Evolutionary conservation across 176 grass and related monocot genomes (phyloP).

Genomic region (Urochloa ruziziensis): DNA sequence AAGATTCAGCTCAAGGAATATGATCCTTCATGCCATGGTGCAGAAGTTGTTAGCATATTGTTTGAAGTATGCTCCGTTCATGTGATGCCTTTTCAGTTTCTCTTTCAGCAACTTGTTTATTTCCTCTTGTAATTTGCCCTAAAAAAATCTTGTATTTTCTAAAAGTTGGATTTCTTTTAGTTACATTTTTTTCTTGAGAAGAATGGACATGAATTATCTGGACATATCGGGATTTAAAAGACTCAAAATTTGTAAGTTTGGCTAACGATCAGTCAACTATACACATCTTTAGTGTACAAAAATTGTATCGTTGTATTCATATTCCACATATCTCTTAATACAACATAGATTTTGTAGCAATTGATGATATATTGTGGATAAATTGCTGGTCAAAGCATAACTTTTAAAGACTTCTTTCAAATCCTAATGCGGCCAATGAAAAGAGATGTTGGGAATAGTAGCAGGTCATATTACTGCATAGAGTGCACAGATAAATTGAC

Average conservation of each 20-base stretch:
- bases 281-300: background rate
- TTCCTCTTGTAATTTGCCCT: conserved; percentile 26
- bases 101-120: background rate
- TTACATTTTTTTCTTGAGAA: background rate
- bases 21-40: conserved; percentile 48
- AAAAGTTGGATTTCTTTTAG: background rate
- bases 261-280: background rate
- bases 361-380: background rate
- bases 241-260: background rate
- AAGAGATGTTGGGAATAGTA: background rate
- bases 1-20: conserved; percentile 57
- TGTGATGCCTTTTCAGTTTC: background rate
- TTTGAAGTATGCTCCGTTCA: conserved; percentile 72
- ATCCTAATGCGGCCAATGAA: background rate
- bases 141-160: conserved; percentile 27
- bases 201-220: background rate
- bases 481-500: background rate
- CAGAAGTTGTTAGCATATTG: conserved; percentile 78
- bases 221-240: background rate
- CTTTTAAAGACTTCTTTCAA: background rate
- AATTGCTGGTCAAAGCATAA: background rate
- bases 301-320: background rate
- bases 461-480: background rate
- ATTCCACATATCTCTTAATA: background rate
- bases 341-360: background rate